Conservation (phyloP, 805 yeast species). For the Cyberlindnera xylosilytica region DNA sequence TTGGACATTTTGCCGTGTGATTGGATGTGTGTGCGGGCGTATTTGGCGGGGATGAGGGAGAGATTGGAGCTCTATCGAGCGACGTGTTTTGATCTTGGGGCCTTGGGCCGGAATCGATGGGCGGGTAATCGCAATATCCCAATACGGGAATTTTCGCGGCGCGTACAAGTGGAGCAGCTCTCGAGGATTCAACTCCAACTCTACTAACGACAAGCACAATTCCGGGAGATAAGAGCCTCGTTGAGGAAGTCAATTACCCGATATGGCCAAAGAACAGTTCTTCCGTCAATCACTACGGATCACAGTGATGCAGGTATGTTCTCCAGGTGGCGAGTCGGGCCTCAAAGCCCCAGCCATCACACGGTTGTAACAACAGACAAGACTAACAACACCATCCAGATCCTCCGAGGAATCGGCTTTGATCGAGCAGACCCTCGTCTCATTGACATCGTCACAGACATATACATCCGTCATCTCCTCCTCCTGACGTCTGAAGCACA, state of each 20-base stretch:
- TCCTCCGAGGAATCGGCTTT: constrained; percentile 78
- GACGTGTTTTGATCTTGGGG: constrained; percentile 9
- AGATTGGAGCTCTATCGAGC: constrained; percentile 1
- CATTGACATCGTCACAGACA: constrained; percentile 73
- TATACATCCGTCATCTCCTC: constrained; percentile 62
- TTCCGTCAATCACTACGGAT: constrained; percentile 45
- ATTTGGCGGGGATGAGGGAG: not conserved
- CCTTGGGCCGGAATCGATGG: not conserved
- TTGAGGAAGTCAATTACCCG: too few species aligned
- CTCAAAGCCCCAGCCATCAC: too few species aligned
- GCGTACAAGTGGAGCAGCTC: too few species aligned
- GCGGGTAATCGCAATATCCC: constrained; percentile 1
- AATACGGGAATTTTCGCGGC: constrained; percentile 4
- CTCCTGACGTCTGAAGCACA: constrained; percentile 49
- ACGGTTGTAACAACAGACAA: too few species aligned
- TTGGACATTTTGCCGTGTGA: constrained; percentile 34
- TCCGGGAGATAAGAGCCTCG: too few species aligned
- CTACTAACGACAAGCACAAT: too few species aligned
- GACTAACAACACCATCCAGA: constrained; percentile 28
- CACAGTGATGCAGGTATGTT: constrained; percentile 44
- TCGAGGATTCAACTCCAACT: too few species aligned
- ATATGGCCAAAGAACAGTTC: constrained; percentile 35
- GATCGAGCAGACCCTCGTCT: constrained; percentile 71
- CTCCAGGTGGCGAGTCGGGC: too few species aligned
- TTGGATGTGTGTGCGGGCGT: not conserved